Percentiles rank a stretch among this genome's conserved stretches.
Conservation (phyloP, 2,329 filamentous ascomycete genomes). For the Pyrenochaeta sp. region DNA sequence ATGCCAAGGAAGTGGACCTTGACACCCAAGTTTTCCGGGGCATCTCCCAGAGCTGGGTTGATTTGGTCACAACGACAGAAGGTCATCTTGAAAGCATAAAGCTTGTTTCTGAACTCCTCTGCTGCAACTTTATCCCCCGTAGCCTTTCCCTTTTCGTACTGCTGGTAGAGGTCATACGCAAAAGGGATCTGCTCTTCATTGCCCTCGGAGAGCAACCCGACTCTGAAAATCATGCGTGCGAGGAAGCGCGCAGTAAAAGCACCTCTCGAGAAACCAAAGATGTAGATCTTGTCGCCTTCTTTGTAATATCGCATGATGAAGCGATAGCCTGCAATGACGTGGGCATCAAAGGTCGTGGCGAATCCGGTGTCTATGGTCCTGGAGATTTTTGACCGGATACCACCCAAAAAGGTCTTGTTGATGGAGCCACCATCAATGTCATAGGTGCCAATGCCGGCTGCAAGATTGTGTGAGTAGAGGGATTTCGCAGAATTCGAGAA, state of each 20-base stretch:
- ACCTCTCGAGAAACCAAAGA: constrained; percentile 45
- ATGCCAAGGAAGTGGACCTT: constrained; percentile 54
- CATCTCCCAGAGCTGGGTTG: too few relatives aligned
- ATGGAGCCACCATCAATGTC: constrained; percentile 1
- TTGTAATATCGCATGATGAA: constrained; percentile 45
- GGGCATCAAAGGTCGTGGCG: constrained; percentile 23
- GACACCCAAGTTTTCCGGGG: too few relatives aligned
- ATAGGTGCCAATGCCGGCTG: constrained; percentile 28
- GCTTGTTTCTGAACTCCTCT: constrained; percentile 51
- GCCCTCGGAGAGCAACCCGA: constrained; percentile 30
- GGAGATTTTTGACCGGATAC: constrained; percentile 13
- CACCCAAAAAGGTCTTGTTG: too few relatives aligned
- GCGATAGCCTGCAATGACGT: constrained; percentile 35
- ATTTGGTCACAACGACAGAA: constrained; percentile 51
- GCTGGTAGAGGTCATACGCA: constrained; percentile 25
- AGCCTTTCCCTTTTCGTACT: constrained; percentile 17
- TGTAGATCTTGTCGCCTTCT: constrained; percentile 40
- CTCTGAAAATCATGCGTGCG: constrained; percentile 30
- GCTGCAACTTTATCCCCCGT: too few relatives aligned
- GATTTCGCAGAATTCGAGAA: too few relatives aligned
- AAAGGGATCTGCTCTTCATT: constrained; percentile 30
- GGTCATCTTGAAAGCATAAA: constrained; percentile 50
- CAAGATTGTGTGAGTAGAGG: too few relatives aligned
- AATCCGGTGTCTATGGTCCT: constrained; percentile 15
- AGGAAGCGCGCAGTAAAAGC: constrained; percentile 47